phyloP scores from a whole-genome alignment of 495 filamentous ascomycete genomes.

The Cercophora scortea region DNA sequence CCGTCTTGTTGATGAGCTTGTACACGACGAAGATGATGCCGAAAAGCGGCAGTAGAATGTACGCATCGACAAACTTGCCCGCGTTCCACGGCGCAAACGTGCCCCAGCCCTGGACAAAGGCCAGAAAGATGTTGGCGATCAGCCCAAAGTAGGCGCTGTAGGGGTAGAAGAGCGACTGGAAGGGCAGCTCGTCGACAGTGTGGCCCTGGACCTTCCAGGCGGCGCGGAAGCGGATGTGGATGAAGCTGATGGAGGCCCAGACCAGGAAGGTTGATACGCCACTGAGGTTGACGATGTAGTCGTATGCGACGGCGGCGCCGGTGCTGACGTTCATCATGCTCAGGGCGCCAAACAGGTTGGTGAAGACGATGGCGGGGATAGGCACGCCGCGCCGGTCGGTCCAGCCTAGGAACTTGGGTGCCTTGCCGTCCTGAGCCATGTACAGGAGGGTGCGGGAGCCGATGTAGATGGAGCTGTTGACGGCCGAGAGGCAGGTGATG shows the following conservation, averaged over 20 bases:
- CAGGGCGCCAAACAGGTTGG: conserved; percentile 59
- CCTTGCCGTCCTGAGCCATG: conserved; percentile 59
- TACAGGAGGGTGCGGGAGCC: conserved; percentile 57
- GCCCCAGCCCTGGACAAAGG: conserved; percentile 56
- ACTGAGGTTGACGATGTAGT: conserved; percentile 40
- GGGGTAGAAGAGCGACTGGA: conserved; percentile 50
- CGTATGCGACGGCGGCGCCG: conserved; percentile 49
- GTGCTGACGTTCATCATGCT: conserved; percentile 57
- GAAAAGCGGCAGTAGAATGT: conserved; percentile 61
- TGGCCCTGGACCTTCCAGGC: conserved; percentile 52
- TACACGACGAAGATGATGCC: conserved; percentile 49
- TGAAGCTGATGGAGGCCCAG: conserved; percentile 57
- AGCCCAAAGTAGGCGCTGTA: conserved; percentile 57
- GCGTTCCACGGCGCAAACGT: conserved; percentile 49
- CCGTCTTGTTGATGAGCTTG: conserved; percentile 53
- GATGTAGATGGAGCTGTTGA: conserved; percentile 64
- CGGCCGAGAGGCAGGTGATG: conserved; percentile 59
- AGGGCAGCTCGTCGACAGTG: conserved; percentile 45
- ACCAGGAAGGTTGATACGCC: conserved; percentile 59
- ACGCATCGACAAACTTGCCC: conserved; percentile 56
- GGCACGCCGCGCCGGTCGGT: conserved; percentile 60
- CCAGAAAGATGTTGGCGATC: conserved; percentile 51
- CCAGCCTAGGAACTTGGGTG: conserved; percentile 55
- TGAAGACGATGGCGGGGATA: conserved; percentile 51
- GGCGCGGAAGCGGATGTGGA: conserved; percentile 59